A percentile compares a stretch with the other conserved stretches of the same genome.
These are phyloP conservation scores for Pyrenochaeta sp. DNA, from an alignment of 2,329 filamentous ascomycete species.

Conservation along the genomic window DNA sequence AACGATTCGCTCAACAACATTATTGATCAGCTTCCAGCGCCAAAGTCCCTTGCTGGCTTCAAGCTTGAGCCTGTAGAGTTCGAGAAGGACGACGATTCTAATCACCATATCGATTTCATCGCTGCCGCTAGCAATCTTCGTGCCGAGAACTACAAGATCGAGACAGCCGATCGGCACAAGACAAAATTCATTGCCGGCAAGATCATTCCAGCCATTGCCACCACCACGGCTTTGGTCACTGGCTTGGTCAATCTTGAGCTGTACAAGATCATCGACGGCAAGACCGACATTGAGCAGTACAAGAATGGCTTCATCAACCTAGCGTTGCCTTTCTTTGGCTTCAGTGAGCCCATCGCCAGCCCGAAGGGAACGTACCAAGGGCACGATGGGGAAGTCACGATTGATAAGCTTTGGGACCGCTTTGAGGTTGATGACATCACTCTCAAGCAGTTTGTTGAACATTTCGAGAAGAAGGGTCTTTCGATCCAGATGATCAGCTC, in stretches of 20 bases:
- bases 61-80: constrained; percentile 93
- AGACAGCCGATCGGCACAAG: constrained; percentile 91
- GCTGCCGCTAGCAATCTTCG: constrained; percentile 95
- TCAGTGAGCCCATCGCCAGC: constrained; percentile 94
- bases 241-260: constrained; percentile 91
- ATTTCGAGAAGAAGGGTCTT: constrained; percentile 82
- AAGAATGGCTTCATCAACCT: constrained; percentile 99
- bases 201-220: constrained; percentile 98
- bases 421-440: constrained; percentile 91
- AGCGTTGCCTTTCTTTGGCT: constrained; percentile 95
- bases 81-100: constrained; percentile 98
- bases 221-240: constrained; percentile 93
- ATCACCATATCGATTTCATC: constrained; percentile 99
- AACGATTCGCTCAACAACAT: constrained; percentile 78
- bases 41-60: constrained; percentile 85
- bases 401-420: constrained; percentile 98
- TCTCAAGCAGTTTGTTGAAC: constrained; percentile 80
- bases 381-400: constrained; percentile 75
- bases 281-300: constrained; percentile 97
- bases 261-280: constrained; percentile 96
- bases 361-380: constrained; percentile 91
- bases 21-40: constrained; percentile 74
- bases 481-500: constrained; percentile 93
- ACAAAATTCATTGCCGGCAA: constrained; percentile 99
- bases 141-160: constrained; percentile 97